phyloP scores from a whole-genome alignment of 768 basidiomycete genomes.

The Baorangia bicolor region DNA sequence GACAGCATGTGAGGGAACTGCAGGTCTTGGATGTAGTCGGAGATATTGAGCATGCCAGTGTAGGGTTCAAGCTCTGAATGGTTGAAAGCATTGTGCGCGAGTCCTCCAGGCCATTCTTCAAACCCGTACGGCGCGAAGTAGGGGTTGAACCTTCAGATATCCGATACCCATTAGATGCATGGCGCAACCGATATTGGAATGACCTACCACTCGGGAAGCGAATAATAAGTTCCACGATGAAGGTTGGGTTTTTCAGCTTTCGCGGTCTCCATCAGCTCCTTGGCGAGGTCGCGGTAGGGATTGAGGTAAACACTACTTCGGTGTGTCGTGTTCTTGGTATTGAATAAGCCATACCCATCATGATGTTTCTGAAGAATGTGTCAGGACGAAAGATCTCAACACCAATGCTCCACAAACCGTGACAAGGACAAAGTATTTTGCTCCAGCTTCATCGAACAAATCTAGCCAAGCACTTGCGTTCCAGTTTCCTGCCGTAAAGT shows the following conservation, averaged over 20 bases:
- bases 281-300: slow-evolving; percentile 51
- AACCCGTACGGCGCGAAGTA: slow-evolving; percentile 52
- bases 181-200: background rate
- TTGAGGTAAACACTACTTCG: slow-evolving; percentile 48
- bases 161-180: background rate
- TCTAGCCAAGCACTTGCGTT: slow-evolving; percentile 56
- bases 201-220: slow-evolving; percentile 51
- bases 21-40: slow-evolving; percentile 51
- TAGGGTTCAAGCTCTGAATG: slow-evolving; percentile 49
- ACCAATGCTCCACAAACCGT: slow-evolving; percentile 34
- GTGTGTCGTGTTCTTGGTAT: slow-evolving; percentile 53
- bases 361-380: slow-evolving; percentile 50
- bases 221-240: slow-evolving; percentile 58
- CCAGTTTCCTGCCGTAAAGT: slow-evolving; percentile 53
- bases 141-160: slow-evolving; percentile 48
- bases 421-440: slow-evolving; percentile 61
- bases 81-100: slow-evolving; percentile 53
- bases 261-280: slow-evolving; percentile 50
- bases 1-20: slow-evolving; percentile 53
- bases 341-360: slow-evolving; percentile 58
- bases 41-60: slow-evolving; percentile 48
- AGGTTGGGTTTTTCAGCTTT: slow-evolving; percentile 49
- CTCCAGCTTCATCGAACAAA: slow-evolving; percentile 53
- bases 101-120: slow-evolving; percentile 49
- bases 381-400: background rate